Evolutionary conservation across 306 rosid genomes (phyloP).

Genomic region (Vigna radiata): DNA sequence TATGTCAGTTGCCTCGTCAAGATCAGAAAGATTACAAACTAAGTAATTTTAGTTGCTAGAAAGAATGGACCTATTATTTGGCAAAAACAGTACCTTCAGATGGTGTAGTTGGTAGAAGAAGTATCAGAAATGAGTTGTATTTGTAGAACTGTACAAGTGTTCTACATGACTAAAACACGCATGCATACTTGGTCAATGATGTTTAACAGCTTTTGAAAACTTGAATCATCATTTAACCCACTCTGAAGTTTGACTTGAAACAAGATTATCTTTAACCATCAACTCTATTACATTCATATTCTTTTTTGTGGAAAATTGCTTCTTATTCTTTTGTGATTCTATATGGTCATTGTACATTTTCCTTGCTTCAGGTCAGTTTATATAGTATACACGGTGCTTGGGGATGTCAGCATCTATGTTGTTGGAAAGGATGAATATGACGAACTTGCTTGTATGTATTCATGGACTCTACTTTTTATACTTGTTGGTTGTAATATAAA

Average conservation of each 20-base stretch:
- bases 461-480: constrained; percentile 1
- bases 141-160: constrained; percentile 5
- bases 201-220: constrained; percentile 25
- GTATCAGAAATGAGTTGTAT: constrained; percentile 11
- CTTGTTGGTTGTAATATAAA: constrained; percentile 2
- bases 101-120: background rate
- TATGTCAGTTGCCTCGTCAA: constrained; percentile 25
- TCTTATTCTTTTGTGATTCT: background rate
- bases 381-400: constrained; percentile 90
- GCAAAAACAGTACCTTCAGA: background rate
- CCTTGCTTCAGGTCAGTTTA: constrained; percentile 81
- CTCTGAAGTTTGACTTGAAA: constrained; percentile 19
- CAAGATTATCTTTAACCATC: background rate
- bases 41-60: constrained; percentile 7
- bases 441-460: constrained; percentile 82
- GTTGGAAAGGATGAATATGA: constrained; percentile 95
- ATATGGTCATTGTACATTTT: constrained; percentile 10
- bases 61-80: constrained; percentile 21
- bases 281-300: background rate
- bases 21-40: constrained; percentile 25
- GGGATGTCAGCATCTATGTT: constrained; percentile 87
- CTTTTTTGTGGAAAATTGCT: background rate
- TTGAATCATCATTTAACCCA: background rate
- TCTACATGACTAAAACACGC: background rate
- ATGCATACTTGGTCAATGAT: constrained; percentile 23